phyloP scores from a whole-genome alignment of 2,329 filamentous ascomycete genomes.

The Aureobasidium sp. region DNA sequence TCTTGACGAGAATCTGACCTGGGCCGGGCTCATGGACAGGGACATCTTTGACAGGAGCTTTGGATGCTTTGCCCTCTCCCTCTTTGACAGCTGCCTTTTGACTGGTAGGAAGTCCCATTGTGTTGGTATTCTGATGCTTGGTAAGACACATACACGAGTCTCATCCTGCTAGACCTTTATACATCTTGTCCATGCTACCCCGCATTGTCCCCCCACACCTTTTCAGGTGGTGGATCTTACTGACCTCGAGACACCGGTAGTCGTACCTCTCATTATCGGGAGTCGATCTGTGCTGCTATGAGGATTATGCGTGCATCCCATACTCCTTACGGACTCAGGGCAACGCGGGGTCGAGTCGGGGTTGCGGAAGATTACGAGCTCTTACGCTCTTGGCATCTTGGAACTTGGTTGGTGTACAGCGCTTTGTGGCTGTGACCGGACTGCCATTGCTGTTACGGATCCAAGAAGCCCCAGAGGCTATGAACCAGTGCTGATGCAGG shows the following conservation, averaged over 20 bases:
- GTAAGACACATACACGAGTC: not conserved
- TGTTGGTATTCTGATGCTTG: not conserved
- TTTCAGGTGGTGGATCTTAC: not conserved
- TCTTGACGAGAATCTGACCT: slow-evolving; percentile 31
- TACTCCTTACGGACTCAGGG: not conserved
- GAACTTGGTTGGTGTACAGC: not conserved
- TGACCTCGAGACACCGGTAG: not conserved
- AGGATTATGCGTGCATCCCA: not conserved
- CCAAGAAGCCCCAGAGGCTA: not conserved
- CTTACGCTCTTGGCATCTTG: not conserved
- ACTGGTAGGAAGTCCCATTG: slow-evolving; percentile 9
- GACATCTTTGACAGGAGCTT: slow-evolving; percentile 27
- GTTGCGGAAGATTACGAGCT: not conserved
- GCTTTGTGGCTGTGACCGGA: not conserved
- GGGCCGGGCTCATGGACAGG: slow-evolving; percentile 27
- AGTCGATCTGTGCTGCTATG: not conserved
- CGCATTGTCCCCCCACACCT: not conserved
- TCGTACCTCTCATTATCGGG: not conserved
- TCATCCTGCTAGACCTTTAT: not conserved
- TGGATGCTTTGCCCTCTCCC: slow-evolving; percentile 26
- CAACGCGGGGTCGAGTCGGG: not conserved
- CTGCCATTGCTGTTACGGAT: not conserved
- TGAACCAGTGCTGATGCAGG: not conserved
- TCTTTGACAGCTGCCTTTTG: slow-evolving; percentile 33
- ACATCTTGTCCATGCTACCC: not conserved